These are phyloP conservation scores for Pholiota molesta DNA, from an alignment of 768 basidiomycete genomes.

Conservation along the genomic window DNA sequence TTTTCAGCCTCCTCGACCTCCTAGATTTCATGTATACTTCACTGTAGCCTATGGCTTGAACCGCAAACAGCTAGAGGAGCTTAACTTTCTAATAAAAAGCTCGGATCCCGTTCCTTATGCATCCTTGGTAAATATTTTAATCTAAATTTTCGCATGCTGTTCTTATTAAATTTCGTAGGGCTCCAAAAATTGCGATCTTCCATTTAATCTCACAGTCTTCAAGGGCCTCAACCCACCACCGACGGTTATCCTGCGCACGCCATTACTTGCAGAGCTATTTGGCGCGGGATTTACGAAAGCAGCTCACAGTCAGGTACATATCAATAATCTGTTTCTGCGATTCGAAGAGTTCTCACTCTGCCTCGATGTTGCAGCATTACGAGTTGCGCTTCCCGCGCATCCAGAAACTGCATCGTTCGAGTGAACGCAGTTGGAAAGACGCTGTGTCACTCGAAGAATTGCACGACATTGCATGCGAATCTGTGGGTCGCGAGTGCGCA, in stretches of 20 bases:
- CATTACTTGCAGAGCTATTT: conserved; percentile 71
- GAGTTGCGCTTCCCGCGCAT: conserved; percentile 85
- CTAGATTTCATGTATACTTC: conserved; percentile 76
- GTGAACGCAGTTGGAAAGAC: conserved; percentile 69
- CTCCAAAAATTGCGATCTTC: conserved; percentile 34
- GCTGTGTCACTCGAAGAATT: conserved; percentile 51
- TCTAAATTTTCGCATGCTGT: not conserved
- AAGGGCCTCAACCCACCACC: conserved; percentile 48
- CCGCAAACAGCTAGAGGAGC: conserved; percentile 67
- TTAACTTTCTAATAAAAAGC: conserved; percentile 67
- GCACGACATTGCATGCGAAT: conserved; percentile 55
- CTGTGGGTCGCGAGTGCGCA: conserved; percentile 53
- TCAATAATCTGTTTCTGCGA: not conserved
- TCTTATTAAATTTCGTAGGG: not conserved
- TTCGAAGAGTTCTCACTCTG: not conserved
- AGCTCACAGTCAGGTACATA: conserved; percentile 53
- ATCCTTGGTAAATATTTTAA: conserved; percentile 13
- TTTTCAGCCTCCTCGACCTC: conserved; percentile 43
- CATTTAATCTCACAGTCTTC: conserved; percentile 59
- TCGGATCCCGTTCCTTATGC: conserved; percentile 35
- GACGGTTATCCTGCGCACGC: conserved; percentile 55
- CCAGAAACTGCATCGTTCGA: conserved; percentile 62
- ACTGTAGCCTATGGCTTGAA: conserved; percentile 75
- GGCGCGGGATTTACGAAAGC: conserved; percentile 86
- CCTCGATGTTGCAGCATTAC: conserved; percentile 56